Evolutionary conservation across 805 yeast species (phyloP).

Genomic region (Kuraishia ogatae): DNA sequence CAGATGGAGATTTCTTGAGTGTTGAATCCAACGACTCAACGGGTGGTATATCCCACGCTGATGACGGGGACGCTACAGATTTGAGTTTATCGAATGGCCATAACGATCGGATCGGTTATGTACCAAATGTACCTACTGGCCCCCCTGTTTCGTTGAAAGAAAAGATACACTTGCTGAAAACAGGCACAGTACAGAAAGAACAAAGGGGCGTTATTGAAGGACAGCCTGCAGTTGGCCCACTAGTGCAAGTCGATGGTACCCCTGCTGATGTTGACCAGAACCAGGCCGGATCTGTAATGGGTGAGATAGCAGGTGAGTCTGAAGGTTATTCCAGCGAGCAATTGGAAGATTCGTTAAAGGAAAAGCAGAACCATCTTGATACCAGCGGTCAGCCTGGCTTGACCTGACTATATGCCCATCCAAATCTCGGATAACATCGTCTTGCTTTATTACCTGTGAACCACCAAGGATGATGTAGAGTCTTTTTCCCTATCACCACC

Average conservation of each 20-base stretch:
- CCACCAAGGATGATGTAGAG: no score
- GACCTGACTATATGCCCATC: no score
- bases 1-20: background rate
- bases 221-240: slow-evolving; percentile 1
- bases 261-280: background rate
- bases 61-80: background rate
- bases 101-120: background rate
- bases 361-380: no score
- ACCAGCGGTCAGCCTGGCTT: no score
- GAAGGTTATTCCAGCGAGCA: background rate
- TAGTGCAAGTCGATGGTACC: background rate
- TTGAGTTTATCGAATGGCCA: background rate
- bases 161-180: slow-evolving; percentile 31
- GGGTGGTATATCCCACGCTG: background rate
- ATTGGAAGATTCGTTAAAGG: no score
- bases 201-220: background rate
- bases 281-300: background rate
- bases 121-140: slow-evolving; percentile 9
- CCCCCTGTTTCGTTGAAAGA: slow-evolving; percentile 37
- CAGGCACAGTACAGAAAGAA: slow-evolving; percentile 12
- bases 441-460: no score
- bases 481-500: no score
- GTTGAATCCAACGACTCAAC: background rate
- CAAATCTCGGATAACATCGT: no score
- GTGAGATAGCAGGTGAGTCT: background rate